Evolutionary conservation across 1,284 basidiomycete species (phyloP), one percentile per base, ranked within the genome.

Genomic region (Ganoderma lingzhi): DNA sequence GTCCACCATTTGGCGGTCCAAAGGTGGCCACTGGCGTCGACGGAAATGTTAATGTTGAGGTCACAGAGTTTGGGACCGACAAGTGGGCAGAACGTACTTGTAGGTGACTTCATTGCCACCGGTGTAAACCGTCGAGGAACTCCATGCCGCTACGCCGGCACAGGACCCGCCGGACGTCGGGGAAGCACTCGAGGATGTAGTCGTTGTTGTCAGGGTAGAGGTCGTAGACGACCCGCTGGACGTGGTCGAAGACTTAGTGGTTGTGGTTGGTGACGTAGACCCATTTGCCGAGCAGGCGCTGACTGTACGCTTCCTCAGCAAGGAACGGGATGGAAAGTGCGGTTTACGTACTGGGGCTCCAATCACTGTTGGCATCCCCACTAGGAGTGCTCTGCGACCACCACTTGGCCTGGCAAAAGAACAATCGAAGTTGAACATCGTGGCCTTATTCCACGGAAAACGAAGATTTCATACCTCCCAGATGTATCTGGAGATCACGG

Each of bases 1-100:
- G 87, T 88, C 88, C 88, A 90, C 87, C 87, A 87, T 69, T 83
- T 80, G 17, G 85, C 85, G 51, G 84, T 85, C 84, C 85, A 87
- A 45, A 86, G 76, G 71, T 86, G 79, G 28, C 83, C 84, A 68
- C 79, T 81, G 69, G 41, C 64, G 62, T 45, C 12, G 62, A 45
- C 19, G 28, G 32, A 35, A 23, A 32, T 10, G 17, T 35, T n/a
- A 39, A n/a, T 42, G 19, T 35, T 45, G 30, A 8, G 44, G 48
- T 30, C 42, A 58, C 53, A 64, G 39, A 14, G 48, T 28, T 55
- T 44, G 14, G 41, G 55, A 28, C 37, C 19, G 30, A 41, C 67
- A 67, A 51, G 71, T 70, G 60, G 69, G 48, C 39, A 72, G 64
- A 65, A 75, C 84, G 74, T 72, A 89, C 87, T 77, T 81, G 78